Conservation (phyloP, 139 green algal genomes). For the Coelastrella sp. region DNA sequence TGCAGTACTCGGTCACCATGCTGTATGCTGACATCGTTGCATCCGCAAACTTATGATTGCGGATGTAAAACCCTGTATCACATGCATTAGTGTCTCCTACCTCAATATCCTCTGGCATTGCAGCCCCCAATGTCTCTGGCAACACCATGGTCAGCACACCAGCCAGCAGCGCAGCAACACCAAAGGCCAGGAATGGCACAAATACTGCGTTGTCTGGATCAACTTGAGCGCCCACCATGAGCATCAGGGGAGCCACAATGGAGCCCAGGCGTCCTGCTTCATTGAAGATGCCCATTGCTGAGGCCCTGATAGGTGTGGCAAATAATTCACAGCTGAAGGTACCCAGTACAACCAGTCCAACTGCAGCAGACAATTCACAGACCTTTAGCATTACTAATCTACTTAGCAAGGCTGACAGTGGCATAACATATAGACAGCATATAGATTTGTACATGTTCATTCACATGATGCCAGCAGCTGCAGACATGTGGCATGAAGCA, state of each 20-base stretch:
- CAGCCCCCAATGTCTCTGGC: constrained; percentile 60
- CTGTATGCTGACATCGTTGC: no score
- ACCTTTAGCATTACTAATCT: background rate
- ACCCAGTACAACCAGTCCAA: constrained; percentile 54
- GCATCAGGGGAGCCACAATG: constrained; percentile 58
- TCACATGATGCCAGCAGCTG: no score
- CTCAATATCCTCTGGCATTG: constrained; percentile 55
- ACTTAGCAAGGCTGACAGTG: no score
- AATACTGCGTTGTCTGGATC: background rate
- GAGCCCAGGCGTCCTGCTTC: constrained; percentile 36
- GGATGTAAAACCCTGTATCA: no score
- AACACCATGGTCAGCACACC: constrained; percentile 58
- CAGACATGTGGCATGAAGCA: no score
- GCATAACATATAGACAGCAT: no score
- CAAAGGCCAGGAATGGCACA: constrained; percentile 60
- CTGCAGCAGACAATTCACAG: background rate
- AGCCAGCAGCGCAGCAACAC: constrained; percentile 34
- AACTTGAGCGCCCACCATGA: constrained; percentile 47
- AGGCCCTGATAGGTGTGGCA: constrained; percentile 50
- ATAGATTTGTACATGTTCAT: no score
- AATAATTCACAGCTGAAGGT: constrained; percentile 63
- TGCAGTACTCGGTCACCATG: no score
- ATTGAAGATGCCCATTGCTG: constrained; percentile 53
- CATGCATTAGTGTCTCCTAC: no score
- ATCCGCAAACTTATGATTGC: no score